Base-by-base conservation (phyloP, 495 filamentous ascomycete species). In the Filosporella fistucella region DNA sequence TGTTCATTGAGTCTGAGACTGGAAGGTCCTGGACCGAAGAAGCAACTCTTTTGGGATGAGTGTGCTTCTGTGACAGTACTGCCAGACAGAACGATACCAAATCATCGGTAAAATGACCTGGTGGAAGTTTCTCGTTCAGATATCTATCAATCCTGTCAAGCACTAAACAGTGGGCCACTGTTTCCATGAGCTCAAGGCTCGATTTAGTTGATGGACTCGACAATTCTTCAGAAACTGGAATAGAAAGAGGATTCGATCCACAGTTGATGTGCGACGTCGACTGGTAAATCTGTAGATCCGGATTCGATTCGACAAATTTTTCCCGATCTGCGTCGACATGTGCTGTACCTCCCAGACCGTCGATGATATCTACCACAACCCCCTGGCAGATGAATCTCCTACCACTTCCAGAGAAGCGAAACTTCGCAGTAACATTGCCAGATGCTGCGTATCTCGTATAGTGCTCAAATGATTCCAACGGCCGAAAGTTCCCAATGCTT, bases 121-220 rank as follows among this genome's bases (percentile, higher is more conserved):
- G 13, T 12, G 33, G 33, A 28, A 25, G 10, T 36, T 20, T 5
- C n/a, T 47, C 24, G 44, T 9, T 37, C 16, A 47, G 33, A 28
- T 47, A 47, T 47, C 44, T 21, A 28, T 47, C 44, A 14, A 36
- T 12, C 2, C 44, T 30, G 30, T 47, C 23, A 9, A 47, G 20
- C 2, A 38, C 20, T 12, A 47, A 28, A 12, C 30, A 47, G 3
- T 33, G 30, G 4, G 20, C 10, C n/a, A 47, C 24, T 10, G 36
- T 4, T 4, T 47, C 33, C 33, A 47, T 36, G 22, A 11, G 23
- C 10, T 47, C 22, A 33, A n/a, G 30, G 26, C 22, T 21, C 4
- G 16, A 21, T n/a, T 13, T 35, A 33, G 16, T 13, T 18, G 14
- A 10, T 10, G 25, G 32, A 4, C 34, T 3, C 25, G 3, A 33